These are phyloP conservation scores for Hypoxylon sp. DNA, from an alignment of 2,329 filamentous ascomycete genomes.

Conservation along the genomic window DNA sequence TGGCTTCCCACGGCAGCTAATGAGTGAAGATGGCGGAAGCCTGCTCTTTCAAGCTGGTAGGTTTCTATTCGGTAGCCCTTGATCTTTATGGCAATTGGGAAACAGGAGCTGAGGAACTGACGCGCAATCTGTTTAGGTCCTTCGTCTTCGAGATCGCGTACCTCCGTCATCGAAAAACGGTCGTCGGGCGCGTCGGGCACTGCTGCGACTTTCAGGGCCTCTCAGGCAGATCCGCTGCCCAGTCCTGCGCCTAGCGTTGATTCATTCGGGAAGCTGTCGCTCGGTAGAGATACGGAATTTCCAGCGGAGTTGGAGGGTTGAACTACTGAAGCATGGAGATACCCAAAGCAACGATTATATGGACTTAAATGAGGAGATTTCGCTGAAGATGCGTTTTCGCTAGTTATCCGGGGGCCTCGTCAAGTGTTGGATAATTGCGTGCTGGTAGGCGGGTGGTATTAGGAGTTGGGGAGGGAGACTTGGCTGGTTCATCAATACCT, in stretches of 20 bases:
- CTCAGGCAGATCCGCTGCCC: slow-evolving; percentile 10
- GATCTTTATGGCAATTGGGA: background rate
- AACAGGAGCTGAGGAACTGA: slow-evolving; percentile 5
- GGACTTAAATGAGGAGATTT: background rate
- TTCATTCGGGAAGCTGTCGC: slow-evolving; percentile 37
- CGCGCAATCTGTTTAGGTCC: slow-evolving; percentile 1
- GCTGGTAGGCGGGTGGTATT: background rate
- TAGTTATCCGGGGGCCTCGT: too few relatives aligned
- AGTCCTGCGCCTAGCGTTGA: slow-evolving; percentile 34
- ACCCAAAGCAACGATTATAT: background rate
- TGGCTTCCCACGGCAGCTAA: slow-evolving; percentile 52
- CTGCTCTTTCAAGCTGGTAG: slow-evolving; percentile 46
- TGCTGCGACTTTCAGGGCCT: background rate
- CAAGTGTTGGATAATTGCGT: background rate
- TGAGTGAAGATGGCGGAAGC: slow-evolving; percentile 50
- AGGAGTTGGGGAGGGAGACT: background rate
- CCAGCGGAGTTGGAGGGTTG: slow-evolving; percentile 40
- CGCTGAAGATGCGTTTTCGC: too few relatives aligned
- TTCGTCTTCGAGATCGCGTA: slow-evolving; percentile 26
- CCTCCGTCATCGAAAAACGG: slow-evolving; percentile 36
- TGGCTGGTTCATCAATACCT: background rate
- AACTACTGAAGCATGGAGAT: background rate
- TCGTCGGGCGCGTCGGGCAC: slow-evolving; percentile 21
- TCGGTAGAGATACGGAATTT: slow-evolving; percentile 32
- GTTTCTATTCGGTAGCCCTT: background rate